These are phyloP conservation scores for Camelina neglecta DNA, from an alignment of 345 rosid species.

Conservation along the genomic window DNA sequence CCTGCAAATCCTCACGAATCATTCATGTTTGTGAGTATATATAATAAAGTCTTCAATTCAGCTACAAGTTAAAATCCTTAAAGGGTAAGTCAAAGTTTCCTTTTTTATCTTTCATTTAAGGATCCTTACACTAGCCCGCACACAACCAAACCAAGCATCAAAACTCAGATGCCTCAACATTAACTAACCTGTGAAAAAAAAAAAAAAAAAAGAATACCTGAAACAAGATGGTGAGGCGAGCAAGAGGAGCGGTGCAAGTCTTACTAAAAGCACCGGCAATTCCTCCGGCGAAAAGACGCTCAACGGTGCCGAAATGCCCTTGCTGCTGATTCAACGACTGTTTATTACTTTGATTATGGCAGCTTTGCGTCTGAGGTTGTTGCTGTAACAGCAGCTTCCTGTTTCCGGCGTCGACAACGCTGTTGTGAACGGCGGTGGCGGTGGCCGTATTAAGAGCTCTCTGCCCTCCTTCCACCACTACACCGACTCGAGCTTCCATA, in stretches of 20 bases:
- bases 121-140: constrained; percentile 5
- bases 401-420: constrained; percentile 65
- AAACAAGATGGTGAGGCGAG: constrained; percentile 91
- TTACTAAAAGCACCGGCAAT: constrained; percentile 96
- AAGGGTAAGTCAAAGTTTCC: constrained; percentile 10
- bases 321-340: constrained; percentile 50
- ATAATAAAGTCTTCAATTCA: constrained; percentile 18
- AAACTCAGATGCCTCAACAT: neutral
- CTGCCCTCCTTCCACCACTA: constrained; percentile 78
- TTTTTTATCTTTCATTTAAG: neutral
- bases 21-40: constrained; percentile 7
- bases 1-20: constrained; percentile 7
- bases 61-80: neutral
- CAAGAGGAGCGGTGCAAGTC: constrained; percentile 97
- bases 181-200: neutral
- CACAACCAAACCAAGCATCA: neutral
- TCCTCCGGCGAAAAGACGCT: constrained; percentile 86
- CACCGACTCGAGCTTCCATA: constrained; percentile 88
- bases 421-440: constrained; percentile 50
- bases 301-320: constrained; percentile 51
- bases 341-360: constrained; percentile 29
- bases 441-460: constrained; percentile 66
- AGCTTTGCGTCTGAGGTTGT: constrained; percentile 42
- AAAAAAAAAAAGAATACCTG: constrained; percentile 50
- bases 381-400: constrained; percentile 57